These are phyloP conservation scores for Labyrinthula sp. DNA, from an alignment of 352 stramenopile species.

Conservation along the genomic window DNA sequence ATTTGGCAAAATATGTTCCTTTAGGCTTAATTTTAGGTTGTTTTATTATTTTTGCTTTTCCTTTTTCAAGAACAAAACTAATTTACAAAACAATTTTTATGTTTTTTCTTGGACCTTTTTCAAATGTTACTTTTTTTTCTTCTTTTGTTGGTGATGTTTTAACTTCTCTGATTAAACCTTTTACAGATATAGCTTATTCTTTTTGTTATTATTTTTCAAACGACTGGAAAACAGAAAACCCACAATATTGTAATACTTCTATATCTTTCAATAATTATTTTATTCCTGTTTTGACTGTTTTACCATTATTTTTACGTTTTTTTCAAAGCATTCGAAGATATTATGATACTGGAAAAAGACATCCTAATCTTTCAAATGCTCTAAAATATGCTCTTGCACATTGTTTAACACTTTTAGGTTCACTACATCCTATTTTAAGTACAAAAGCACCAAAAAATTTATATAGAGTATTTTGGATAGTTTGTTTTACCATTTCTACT, in stretches of 20 bases:
- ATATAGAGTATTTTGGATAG: conserved; percentile 40
- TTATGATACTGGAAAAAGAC: conserved; percentile 74
- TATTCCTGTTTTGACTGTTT: conserved; percentile 72
- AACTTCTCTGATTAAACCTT: conserved; percentile 38
- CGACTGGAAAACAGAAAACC: conserved; percentile 42
- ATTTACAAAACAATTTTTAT: conserved; percentile 60
- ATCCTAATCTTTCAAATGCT: conserved; percentile 77
- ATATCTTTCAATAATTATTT: conserved; percentile 67
- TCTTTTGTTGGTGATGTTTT: conserved; percentile 41
- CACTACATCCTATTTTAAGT: conserved; percentile 51
- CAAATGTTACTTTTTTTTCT: conserved; percentile 74
- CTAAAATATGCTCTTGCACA: conserved; percentile 74
- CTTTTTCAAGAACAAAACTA: conserved; percentile 52
- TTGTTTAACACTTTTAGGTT: conserved; percentile 53
- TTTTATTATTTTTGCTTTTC: conserved; percentile 70
- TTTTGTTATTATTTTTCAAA: conserved; percentile 76
- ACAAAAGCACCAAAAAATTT: conserved; percentile 6
- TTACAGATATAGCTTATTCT: conserved; percentile 61
- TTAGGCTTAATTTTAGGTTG: conserved; percentile 69
- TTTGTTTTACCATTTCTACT: conserved; percentile 60
- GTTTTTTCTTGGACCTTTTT: conserved; percentile 64
- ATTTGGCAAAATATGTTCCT: conserved; percentile 59
- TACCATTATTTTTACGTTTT: conserved; percentile 84
- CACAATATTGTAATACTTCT: conserved; percentile 2
- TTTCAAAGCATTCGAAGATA: conserved; percentile 81